Percentiles rank a stretch among this genome's conserved stretches.
Evolutionary conservation across 352 stramenopile genomes (phyloP).

Genomic region (Globisporangium radiosum): DNA sequence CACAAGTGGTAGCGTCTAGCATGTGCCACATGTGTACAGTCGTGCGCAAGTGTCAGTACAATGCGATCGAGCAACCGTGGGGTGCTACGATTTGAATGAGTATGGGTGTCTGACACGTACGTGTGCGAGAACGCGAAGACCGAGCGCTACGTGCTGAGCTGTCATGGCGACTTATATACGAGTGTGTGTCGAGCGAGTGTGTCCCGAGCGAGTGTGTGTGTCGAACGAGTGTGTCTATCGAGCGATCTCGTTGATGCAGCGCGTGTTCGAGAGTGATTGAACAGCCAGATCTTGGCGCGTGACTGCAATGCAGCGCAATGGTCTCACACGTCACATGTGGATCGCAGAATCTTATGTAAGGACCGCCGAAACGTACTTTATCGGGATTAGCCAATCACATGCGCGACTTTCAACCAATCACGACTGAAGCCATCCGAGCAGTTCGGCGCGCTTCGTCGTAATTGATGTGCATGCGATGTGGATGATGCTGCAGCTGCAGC

Average conservation of each 20-base stretch:
- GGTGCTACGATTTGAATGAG: too few species aligned
- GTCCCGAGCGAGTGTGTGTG: neutral
- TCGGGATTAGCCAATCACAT: neutral
- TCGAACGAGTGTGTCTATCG: too few species aligned
- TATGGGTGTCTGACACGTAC: slow-evolving; percentile 3
- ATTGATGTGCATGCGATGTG: too few species aligned
- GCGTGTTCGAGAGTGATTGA: too few species aligned
- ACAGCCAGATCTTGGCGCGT: too few species aligned
- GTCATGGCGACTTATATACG: neutral
- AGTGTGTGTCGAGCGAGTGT: neutral
- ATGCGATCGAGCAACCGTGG: neutral
- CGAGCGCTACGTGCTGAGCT: neutral
- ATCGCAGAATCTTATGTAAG: neutral
- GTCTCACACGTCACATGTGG: neutral
- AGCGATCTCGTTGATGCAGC: too few species aligned
- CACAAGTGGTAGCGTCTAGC: slow-evolving; percentile 42
- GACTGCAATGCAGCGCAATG: too few species aligned
- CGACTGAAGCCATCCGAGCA: neutral
- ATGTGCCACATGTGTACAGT: neutral
- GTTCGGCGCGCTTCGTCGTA: neutral
- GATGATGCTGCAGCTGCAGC: neutral
- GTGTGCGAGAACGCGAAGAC: slow-evolving; percentile 7
- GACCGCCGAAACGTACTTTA: neutral
- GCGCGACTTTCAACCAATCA: neutral
- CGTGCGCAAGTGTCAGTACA: neutral